Conservation (phyloP, 441 rosid genomes). For the Daphne laureola region DNA sequence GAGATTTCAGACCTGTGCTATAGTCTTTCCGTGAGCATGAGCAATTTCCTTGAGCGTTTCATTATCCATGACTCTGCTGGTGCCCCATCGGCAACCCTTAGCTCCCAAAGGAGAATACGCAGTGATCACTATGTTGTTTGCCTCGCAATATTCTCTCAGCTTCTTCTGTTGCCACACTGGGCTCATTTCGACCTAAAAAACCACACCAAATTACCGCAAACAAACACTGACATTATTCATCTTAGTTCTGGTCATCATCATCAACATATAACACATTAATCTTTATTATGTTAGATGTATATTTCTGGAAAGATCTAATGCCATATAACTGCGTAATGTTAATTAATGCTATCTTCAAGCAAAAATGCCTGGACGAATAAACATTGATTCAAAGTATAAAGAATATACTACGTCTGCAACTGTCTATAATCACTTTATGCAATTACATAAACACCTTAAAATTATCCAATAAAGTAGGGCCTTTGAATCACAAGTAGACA, state of each 20-base stretch:
- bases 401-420: too few relatives aligned
- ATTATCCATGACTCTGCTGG: constrained; percentile 18
- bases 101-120: constrained; percentile 27
- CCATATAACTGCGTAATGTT: too few relatives aligned
- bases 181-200: constrained; percentile 27
- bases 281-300: too few relatives aligned
- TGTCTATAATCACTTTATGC: too few relatives aligned
- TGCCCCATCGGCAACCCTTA: constrained; percentile 17
- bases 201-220: neutral
- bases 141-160: constrained; percentile 22
- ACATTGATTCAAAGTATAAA: too few relatives aligned
- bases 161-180: constrained; percentile 32
- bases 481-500: too few relatives aligned
- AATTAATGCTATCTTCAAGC: too few relatives aligned
- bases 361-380: too few relatives aligned
- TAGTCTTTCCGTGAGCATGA: constrained; percentile 17
- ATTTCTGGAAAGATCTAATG: too few relatives aligned
- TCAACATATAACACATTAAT: neutral
- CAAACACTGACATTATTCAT: neutral
- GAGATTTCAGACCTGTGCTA: constrained; percentile 24
- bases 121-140: constrained; percentile 10
- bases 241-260: neutral
- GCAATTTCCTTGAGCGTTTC: constrained; percentile 21
- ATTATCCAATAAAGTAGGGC: too few relatives aligned
- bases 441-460: too few relatives aligned